phyloP scores from a whole-genome alignment of 768 basidiomycete genomes.

The Mycena capillaripes region DNA sequence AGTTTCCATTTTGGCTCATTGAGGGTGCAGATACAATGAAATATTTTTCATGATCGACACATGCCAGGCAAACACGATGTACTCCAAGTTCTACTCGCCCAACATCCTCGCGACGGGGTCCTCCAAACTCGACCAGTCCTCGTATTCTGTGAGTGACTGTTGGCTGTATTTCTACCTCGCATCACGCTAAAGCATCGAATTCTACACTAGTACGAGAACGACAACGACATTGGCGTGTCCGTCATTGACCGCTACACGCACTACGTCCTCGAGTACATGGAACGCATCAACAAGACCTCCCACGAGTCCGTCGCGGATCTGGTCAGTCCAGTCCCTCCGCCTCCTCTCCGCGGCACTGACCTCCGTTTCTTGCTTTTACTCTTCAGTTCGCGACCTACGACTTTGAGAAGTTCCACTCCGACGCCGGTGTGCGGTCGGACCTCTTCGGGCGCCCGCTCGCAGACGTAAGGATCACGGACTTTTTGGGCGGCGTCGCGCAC shows the following conservation, averaged over 20 bases:
- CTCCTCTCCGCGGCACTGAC: neutral
- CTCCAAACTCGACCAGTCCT: constrained; percentile 87
- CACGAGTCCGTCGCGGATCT: constrained; percentile 85
- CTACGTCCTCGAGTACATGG: constrained; percentile 91
- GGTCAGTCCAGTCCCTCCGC: constrained; percentile 60
- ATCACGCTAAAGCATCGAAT: neutral
- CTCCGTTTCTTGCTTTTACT: neutral
- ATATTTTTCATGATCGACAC: constrained; percentile 99
- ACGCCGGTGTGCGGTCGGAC: constrained; percentile 91
- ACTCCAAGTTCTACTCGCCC: constrained; percentile 92
- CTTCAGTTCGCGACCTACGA: constrained; percentile 88
- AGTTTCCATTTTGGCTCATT: neutral
- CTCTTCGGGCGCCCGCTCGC: constrained; percentile 80
- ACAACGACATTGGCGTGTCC: constrained; percentile 93
- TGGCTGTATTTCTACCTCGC: neutral
- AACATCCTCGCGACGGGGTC: constrained; percentile 94
- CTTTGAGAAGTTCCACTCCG: constrained; percentile 80
- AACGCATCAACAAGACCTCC: constrained; percentile 92
- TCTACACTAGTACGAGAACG: constrained; percentile 83
- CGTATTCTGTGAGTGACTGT: constrained; percentile 82
- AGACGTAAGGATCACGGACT: constrained; percentile 80
- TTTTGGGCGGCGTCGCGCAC: constrained; percentile 90
- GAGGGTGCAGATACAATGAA: constrained; percentile 82
- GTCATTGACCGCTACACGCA: constrained; percentile 98
- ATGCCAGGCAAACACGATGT: constrained; percentile 98